Conservation (phyloP, 2,329 filamentous ascomycete species). For the Trichoderma brevicompactum region DNA sequence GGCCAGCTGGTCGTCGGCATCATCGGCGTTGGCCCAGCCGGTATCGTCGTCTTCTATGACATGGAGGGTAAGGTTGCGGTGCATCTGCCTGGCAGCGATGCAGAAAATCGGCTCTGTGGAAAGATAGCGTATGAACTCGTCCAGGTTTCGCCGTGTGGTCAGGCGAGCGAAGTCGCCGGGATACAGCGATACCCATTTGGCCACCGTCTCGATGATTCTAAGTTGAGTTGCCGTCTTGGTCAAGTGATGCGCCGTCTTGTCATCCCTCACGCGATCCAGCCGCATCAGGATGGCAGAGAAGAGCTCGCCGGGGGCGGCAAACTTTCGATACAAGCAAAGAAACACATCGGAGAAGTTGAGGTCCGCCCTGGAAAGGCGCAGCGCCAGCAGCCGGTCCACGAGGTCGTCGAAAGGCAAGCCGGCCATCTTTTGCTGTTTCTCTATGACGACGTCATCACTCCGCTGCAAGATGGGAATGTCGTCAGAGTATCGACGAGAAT, state of each 20-base stretch:
- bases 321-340: slow-evolving; percentile 90
- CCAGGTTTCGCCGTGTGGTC: slow-evolving; percentile 70
- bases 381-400: slow-evolving; percentile 82
- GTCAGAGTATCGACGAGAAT: slow-evolving; percentile 68
- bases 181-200: slow-evolving; percentile 87
- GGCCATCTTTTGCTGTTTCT: slow-evolving; percentile 52
- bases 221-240: slow-evolving; percentile 81
- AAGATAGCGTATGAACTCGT: slow-evolving; percentile 76
- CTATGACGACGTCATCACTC: slow-evolving; percentile 64
- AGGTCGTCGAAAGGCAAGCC: slow-evolving; percentile 70
- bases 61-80: slow-evolving; percentile 70
- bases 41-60: slow-evolving; percentile 88
- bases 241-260: slow-evolving; percentile 69
- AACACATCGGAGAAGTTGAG: slow-evolving; percentile 88
- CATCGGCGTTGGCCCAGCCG: slow-evolving; percentile 86
- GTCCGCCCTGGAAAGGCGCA: slow-evolving; percentile 84
- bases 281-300: slow-evolving; percentile 77
- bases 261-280: slow-evolving; percentile 71
- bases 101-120: slow-evolving; percentile 80
- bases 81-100: slow-evolving; percentile 83
- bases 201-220: slow-evolving; percentile 79
- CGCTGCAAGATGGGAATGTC: slow-evolving; percentile 70
- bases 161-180: slow-evolving; percentile 90
- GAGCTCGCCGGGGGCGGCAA: slow-evolving; percentile 79
- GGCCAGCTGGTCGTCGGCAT: slow-evolving; percentile 45